Percentiles rank a stretch among this genome's conserved stretches.
Evolutionary conservation across 345 rosid genomes (phyloP).

Genomic region (Cardamine chenopodiifolia): DNA sequence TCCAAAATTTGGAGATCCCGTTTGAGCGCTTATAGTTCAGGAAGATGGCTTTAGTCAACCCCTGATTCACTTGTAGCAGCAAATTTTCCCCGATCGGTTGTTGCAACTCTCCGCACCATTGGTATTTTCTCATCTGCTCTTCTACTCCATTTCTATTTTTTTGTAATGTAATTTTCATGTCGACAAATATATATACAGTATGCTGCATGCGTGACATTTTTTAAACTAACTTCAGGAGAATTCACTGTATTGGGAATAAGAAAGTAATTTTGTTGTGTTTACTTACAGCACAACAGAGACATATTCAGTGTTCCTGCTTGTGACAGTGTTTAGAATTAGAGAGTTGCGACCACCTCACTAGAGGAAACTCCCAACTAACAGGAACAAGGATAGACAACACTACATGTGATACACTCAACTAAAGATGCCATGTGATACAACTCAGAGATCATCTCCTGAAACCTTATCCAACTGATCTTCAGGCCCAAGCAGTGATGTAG

Average conservation of each 20-base stretch:
- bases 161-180: too few relatives aligned
- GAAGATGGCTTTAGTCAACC: background rate
- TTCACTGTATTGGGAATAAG: conserved; percentile 6
- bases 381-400: conserved; percentile 32
- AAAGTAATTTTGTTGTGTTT: conserved; percentile 26
- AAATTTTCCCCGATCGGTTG: conserved; percentile 84
- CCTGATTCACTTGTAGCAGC: conserved; percentile 82
- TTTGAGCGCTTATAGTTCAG: background rate
- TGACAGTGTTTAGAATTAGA: conserved; percentile 35
- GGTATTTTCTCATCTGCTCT: conserved; percentile 52
- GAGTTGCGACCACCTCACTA: conserved; percentile 32
- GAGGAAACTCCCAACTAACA: conserved; percentile 39
- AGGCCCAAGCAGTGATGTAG: conserved; percentile 51
- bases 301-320: conserved; percentile 37
- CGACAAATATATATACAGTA: background rate
- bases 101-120: conserved; percentile 94
- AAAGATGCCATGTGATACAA: conserved; percentile 34
- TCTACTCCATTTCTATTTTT: background rate
- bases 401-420: conserved; percentile 40
- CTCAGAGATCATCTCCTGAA: conserved; percentile 50
- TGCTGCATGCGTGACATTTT: background rate
- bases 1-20: background rate
- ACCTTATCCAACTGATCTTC: conserved; percentile 58
- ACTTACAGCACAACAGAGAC: conserved; percentile 22
- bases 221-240: background rate